Evolutionary conservation across 139 green algal genomes (phyloP).

Genomic region (Prasinococcaceae sp.): DNA sequence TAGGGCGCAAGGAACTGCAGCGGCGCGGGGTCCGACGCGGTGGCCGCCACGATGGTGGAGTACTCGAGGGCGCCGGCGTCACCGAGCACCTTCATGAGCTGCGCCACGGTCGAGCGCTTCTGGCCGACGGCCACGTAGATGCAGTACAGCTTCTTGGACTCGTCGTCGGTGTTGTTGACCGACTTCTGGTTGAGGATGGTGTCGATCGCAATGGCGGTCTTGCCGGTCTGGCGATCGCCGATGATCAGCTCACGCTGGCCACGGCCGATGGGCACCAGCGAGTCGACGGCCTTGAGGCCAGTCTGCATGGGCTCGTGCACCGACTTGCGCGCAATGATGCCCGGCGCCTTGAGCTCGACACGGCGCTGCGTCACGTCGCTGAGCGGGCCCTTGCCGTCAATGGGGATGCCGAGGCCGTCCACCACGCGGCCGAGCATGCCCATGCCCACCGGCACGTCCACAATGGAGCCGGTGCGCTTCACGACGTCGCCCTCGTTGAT

Average conservation of each 20-base stretch:
- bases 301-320: conserved; percentile 55
- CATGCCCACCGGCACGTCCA: conserved; percentile 70
- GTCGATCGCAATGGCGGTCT: conserved; percentile 79
- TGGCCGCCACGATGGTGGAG: conserved; percentile 68
- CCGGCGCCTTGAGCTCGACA: conserved; percentile 67
- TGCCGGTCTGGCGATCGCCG: conserved; percentile 78
- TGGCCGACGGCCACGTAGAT: conserved; percentile 78
- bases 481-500: conserved; percentile 74
- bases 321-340: conserved; percentile 53
- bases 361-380: conserved; percentile 39
- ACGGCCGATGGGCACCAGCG: conserved; percentile 69
- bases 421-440: conserved; percentile 69
- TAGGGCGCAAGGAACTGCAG: conserved; percentile 87
- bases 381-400: conserved; percentile 69
- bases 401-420: conserved; percentile 67
- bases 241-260: conserved; percentile 85
- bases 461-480: conserved; percentile 75
- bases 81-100: conserved; percentile 58
- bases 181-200: conserved; percentile 61
- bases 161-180: conserved; percentile 8
- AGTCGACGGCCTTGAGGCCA: conserved; percentile 65
- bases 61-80: conserved; percentile 51
- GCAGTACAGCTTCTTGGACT: conserved; percentile 62
- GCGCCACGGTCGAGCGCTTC: conserved; percentile 70
- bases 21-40: conserved; percentile 69